These are phyloP conservation scores for Mortierella sp. DNA, from an alignment of 371 early-diverging fungal genomes.

Conservation along the genomic window DNA sequence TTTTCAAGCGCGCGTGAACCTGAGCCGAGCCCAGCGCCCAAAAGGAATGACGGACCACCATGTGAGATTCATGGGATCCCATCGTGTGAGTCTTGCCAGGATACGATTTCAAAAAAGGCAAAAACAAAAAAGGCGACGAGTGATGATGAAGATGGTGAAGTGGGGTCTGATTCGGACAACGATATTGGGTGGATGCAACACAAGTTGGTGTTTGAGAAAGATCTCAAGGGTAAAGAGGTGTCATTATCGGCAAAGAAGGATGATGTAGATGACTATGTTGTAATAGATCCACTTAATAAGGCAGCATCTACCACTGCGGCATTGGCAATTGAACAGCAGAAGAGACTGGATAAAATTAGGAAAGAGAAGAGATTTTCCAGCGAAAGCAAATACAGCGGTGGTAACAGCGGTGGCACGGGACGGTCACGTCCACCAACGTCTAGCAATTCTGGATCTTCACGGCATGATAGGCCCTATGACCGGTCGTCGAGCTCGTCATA, in stretches of 20 bases:
- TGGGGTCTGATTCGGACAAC: slow-evolving; percentile 41
- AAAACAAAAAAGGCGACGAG: slow-evolving; percentile 7
- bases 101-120: slow-evolving; percentile 26
- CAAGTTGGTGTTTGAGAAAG: slow-evolving; percentile 75
- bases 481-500: slow-evolving; percentile 29
- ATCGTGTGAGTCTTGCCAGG: slow-evolving; percentile 74
- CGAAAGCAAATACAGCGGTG: slow-evolving; percentile 2
- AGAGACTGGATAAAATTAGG: slow-evolving; percentile 21
- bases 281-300: slow-evolving; percentile 75
- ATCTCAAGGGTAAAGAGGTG: slow-evolving; percentile 72
- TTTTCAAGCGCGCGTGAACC: slow-evolving; percentile 42
- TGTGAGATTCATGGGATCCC: slow-evolving; percentile 76
- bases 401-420: not conserved
- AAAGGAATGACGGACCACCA: slow-evolving; percentile 55
- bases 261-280: slow-evolving; percentile 78
- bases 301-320: slow-evolving; percentile 35
- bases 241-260: slow-evolving; percentile 68
- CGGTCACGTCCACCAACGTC: not conserved
- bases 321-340: slow-evolving; percentile 32
- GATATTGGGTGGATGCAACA: slow-evolving; percentile 81
- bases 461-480: slow-evolving; percentile 17
- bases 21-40: slow-evolving; percentile 40
- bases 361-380: slow-evolving; percentile 15
- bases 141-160: slow-evolving; percentile 11
- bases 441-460: slow-evolving; percentile 1